Base-by-base conservation (phyloP, 139 green algal species). In the Dunaliella sp. region DNA sequence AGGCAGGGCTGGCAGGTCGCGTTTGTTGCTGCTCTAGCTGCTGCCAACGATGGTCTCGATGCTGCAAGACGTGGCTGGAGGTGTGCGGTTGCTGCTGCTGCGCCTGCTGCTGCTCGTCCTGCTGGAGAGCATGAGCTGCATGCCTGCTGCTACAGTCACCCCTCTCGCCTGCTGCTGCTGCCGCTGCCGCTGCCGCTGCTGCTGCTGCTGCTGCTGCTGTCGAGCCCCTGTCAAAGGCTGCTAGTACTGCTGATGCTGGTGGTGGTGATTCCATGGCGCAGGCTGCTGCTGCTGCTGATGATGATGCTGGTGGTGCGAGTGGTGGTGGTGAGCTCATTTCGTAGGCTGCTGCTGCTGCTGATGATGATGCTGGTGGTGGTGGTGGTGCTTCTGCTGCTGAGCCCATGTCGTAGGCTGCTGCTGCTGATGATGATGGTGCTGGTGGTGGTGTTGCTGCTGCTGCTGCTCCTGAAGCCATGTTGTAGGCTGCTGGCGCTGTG, bases 401-500 rank as follows among this genome's bases (percentile, higher is more conserved):
- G n/a, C n/a, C n/a, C n/a, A n/a, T n/a, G n/a, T n/a, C n/a, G n/a
- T n/a, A n/a, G 48, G 48, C 7, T 16, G 48, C 48, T 26, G 48
- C 32, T 35, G 2, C n/a, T 34, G 30, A 2, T 7, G 26, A 12
- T 58, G 12, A 2, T 38, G 79, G 30, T 58, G 34, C 31, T 83
- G 38, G 73, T 77, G 75, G 21, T 58, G 48, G 57, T 82, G 65
- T 35, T 83, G 83, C 73, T 59, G 34, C 74, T 84, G 7, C 80
- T 84, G 80, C 80, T 28, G 34, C 7, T 36, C n/a, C n/a, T n/a
- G n/a, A n/a, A n/a, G n/a, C n/a, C n/a, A n/a, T n/a, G n/a, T n/a
- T n/a, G n/a, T n/a, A n/a, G n/a, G 34, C 48, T 65, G 48, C 48
- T 16, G 48, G 7, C 16, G 7, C 7, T 65, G 48, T 16, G 48